Percentiles rank a stretch among this genome's conserved stretches.
These are phyloP conservation scores for Alternaria arbusti DNA, from an alignment of 2,329 filamentous ascomycete species.

Conservation along the genomic window DNA sequence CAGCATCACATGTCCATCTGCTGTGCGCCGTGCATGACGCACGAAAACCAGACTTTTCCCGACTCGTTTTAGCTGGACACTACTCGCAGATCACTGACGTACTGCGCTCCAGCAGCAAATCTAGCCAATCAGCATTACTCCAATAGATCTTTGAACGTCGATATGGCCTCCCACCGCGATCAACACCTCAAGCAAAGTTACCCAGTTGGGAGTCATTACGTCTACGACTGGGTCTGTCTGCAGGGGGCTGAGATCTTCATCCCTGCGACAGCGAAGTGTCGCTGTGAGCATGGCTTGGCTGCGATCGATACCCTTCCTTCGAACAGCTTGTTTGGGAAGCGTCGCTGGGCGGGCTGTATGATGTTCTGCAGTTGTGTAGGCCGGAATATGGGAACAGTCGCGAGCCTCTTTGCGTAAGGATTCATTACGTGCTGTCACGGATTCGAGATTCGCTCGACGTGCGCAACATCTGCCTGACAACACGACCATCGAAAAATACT, in stretches of 20 bases:
- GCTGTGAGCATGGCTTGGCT: background rate
- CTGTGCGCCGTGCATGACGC: too few species aligned
- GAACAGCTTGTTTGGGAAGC: background rate
- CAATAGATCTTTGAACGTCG: background rate
- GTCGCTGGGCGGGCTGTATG: background rate
- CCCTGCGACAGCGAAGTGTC: background rate
- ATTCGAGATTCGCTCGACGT: too few species aligned
- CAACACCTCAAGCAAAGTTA: background rate
- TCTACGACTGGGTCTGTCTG: background rate
- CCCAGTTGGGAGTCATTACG: background rate
- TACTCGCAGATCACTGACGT: background rate
- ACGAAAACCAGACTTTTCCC: background rate
- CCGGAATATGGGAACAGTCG: fast-evolving
- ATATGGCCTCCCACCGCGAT: background rate
- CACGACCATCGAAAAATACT: too few species aligned
- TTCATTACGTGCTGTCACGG: too few species aligned
- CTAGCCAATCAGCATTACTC: background rate
- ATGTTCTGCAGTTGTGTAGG: background rate
- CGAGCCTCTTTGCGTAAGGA: background rate
- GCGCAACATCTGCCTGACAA: too few species aligned
- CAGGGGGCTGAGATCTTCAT: background rate
- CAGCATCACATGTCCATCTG: too few species aligned
- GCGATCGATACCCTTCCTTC: background rate
- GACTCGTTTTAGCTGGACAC: background rate
- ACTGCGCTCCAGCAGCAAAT: fast-evolving